These are phyloP conservation scores for Diaporthe helianthi DNA, from an alignment of 2,329 filamentous ascomycete genomes.

Conservation along the genomic window DNA sequence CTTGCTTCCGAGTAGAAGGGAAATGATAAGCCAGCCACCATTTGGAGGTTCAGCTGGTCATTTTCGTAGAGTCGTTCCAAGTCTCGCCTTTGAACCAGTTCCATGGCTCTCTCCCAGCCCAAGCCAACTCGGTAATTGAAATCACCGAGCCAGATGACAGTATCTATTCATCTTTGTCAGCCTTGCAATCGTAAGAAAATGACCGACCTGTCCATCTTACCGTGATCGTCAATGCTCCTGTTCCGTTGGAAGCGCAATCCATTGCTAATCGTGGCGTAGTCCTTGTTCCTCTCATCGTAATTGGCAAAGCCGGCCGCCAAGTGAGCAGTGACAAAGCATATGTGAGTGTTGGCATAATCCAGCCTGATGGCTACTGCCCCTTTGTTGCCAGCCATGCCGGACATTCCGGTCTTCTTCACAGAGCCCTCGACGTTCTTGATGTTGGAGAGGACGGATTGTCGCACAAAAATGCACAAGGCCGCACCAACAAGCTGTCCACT, in stretches of 20 bases:
- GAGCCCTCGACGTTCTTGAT: constrained; percentile 98
- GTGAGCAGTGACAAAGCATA: constrained; percentile 97
- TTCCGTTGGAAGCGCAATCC: constrained; percentile 92
- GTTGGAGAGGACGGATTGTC: constrained; percentile 73
- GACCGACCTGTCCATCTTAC: constrained; percentile 46
- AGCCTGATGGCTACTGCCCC: constrained; percentile 95
- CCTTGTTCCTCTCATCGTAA: constrained; percentile 93
- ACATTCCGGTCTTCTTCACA: constrained; percentile 93
- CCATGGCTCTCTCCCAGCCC: constrained; percentile 76
- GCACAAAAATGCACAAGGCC: constrained; percentile 90
- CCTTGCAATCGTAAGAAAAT: not conserved
- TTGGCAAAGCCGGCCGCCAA: constrained; percentile 95
- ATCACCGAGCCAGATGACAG: constrained; percentile 94
- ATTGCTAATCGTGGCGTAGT: constrained; percentile 87
- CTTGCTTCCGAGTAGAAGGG: constrained; percentile 89
- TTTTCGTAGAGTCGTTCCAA: constrained; percentile 86
- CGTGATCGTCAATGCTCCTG: constrained; percentile 89
- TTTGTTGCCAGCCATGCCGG: constrained; percentile 97
- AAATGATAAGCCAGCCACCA: constrained; percentile 90
- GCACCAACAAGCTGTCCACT: constrained; percentile 95
- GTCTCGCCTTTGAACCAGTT: constrained; percentile 75
- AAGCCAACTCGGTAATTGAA: constrained; percentile 98
- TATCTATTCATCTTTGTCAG: constrained; percentile 52
- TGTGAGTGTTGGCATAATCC: constrained; percentile 89
- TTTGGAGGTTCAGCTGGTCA: constrained; percentile 95